These are phyloP conservation scores for Sporormia fimetaria DNA, from an alignment of 495 filamentous ascomycete genomes.

Conservation along the genomic window DNA sequence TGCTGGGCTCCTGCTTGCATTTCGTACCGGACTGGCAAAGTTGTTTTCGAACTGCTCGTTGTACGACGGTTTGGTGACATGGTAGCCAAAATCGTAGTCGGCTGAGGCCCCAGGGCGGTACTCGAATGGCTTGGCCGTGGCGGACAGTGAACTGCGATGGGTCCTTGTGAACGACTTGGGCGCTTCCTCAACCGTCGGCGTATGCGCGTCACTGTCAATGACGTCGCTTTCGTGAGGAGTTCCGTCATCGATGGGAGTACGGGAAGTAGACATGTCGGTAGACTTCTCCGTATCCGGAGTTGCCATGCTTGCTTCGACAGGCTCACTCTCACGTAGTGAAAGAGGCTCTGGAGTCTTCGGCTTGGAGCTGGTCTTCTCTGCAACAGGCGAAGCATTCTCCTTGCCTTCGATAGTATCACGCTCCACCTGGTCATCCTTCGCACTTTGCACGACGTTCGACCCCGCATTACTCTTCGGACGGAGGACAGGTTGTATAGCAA, in stretches of 20 bases:
- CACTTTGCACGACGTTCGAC: conserved; percentile 11
- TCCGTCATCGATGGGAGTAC: conserved; percentile 14
- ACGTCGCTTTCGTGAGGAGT: conserved; percentile 17
- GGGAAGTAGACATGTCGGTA: conserved; percentile 8
- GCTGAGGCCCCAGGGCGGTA: conserved; percentile 42
- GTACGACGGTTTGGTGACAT: conserved; percentile 35
- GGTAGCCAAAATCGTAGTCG: conserved; percentile 37
- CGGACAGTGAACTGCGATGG: conserved; percentile 49
- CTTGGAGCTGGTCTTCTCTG: conserved; percentile 14
- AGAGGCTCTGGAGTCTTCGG: conserved; percentile 19
- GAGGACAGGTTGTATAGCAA: conserved; percentile 37
- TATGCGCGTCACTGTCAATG: conserved; percentile 14
- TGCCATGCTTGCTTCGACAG: conserved; percentile 3
- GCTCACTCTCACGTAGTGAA: conserved; percentile 1
- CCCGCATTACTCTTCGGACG: conserved; percentile 18
- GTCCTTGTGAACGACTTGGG: conserved; percentile 31
- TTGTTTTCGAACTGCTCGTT: conserved; percentile 18
- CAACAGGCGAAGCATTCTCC: conserved; percentile 23
- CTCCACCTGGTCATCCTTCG: conserved; percentile 18
- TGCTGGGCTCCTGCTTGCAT: conserved; percentile 25
- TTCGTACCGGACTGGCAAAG: conserved; percentile 19
- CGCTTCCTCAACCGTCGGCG: conserved; percentile 12
- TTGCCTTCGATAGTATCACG: conserved; percentile 17
- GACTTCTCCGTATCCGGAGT: conserved; percentile 13
- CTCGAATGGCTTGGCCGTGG: conserved; percentile 56